Conservation (phyloP, 1,284 basidiomycete genomes). For the Boletus semigastroideus region DNA sequence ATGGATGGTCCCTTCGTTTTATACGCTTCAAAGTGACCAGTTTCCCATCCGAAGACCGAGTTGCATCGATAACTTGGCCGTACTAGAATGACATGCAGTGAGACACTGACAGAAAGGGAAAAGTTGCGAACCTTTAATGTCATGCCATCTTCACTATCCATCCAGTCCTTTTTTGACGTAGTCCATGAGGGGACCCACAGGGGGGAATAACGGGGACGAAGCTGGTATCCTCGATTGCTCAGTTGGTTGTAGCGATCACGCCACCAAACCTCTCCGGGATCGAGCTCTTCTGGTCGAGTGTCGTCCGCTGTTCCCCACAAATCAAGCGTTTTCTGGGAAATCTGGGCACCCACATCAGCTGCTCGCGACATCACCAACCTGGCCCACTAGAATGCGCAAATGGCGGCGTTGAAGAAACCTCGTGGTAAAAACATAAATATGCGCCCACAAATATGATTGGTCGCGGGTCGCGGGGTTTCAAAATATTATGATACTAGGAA, state of each 20-base stretch:
- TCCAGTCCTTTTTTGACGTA: neutral
- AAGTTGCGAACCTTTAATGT: neutral
- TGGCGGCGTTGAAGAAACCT: no score
- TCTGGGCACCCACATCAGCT: no score
- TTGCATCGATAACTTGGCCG: slow-evolving; percentile 33
- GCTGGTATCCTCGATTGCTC: neutral
- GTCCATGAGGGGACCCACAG: neutral
- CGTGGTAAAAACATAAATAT: no score
- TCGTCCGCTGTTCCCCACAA: neutral
- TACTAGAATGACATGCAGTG: slow-evolving; percentile 2
- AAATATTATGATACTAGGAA: no score
- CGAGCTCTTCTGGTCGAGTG: neutral
- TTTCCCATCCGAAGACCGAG: slow-evolving; percentile 29
- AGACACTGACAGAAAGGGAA: no score
- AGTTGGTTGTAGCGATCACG: neutral
- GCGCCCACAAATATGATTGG: no score
- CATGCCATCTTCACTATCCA: neutral
- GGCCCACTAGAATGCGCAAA: no score
- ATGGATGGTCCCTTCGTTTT: slow-evolving; percentile 8
- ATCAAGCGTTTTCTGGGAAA: neutral
- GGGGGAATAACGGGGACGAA: neutral
- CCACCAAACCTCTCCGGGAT: neutral
- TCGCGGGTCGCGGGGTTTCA: no score
- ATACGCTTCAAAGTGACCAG: slow-evolving; percentile 33
- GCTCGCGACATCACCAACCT: neutral